Percentiles rank a stretch among this genome's conserved stretches.
Conservation (phyloP, 257 asterid genomes). For the Plectranthus barbatus region DNA sequence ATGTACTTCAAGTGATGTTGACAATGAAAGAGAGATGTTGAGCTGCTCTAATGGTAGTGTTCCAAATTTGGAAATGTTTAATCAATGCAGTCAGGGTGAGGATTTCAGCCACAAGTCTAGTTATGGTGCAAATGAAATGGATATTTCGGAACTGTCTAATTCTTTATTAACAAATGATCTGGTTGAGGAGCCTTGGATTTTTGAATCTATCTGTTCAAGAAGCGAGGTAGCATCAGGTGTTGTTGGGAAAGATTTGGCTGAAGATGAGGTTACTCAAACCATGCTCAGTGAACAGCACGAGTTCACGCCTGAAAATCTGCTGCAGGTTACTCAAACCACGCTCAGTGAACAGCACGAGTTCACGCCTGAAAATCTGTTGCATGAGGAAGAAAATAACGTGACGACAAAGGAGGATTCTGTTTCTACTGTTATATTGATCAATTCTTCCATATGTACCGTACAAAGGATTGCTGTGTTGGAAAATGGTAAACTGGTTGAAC, state of each 20-base stretch:
- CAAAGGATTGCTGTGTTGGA: conserved; percentile 95
- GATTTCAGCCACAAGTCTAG: conserved; percentile 21
- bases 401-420: conserved; percentile 39
- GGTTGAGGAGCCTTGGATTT: conserved; percentile 95
- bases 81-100: conserved; percentile 12
- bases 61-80: conserved; percentile 23
- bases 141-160: conserved; percentile 16
- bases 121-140: conserved; percentile 16
- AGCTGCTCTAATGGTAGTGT: conserved; percentile 22
- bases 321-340: conserved; percentile 23
- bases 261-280: conserved; percentile 27
- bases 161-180: conserved; percentile 24
- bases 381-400: conserved; percentile 35
- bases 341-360: conserved; percentile 28
- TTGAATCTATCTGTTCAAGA: conserved; percentile 29
- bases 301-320: conserved; percentile 31
- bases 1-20: conserved; percentile 22
- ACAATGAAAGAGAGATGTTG: conserved; percentile 22
- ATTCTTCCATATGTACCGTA: conserved; percentile 89
- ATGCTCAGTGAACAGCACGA: conserved; percentile 28
- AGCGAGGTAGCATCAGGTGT: conserved; percentile 19
- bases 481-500: conserved; percentile 72
- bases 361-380: conserved; percentile 35
- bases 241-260: conserved; percentile 15
- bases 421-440: conserved; percentile 73